phyloP scores from a whole-genome alignment of 306 rosid genomes.

The Cyclanthera cordifolia region DNA sequence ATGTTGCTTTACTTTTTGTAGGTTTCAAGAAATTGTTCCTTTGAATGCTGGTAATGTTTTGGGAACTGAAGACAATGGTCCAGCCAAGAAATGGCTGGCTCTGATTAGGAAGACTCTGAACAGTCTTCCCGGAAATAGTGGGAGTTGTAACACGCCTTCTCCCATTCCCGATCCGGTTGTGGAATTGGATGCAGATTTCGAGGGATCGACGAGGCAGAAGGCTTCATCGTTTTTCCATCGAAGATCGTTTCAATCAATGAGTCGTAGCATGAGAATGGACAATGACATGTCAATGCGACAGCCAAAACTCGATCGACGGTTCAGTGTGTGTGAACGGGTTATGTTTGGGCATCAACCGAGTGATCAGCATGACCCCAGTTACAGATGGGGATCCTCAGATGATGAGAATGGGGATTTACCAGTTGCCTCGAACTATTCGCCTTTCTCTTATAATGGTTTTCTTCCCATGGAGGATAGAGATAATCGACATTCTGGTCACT shows the following conservation, averaged over 20 bases:
- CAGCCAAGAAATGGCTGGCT: conserved; percentile 88
- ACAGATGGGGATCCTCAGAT: conserved; percentile 72
- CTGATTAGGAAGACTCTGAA: conserved; percentile 78
- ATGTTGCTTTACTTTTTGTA: conserved; percentile 23
- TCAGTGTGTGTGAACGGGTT: conserved; percentile 77
- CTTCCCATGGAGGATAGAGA: conserved; percentile 55
- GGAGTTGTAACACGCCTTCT: conserved; percentile 62
- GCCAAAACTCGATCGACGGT: conserved; percentile 65
- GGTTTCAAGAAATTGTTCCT: conserved; percentile 99
- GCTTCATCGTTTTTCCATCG: conserved; percentile 75
- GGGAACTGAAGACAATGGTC: conserved; percentile 96
- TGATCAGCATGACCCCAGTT: conserved; percentile 64
- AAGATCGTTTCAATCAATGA: conserved; percentile 83
- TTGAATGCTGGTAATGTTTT: conserved; percentile 96
- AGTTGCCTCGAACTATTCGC: conserved; percentile 41
- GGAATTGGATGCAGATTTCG: conserved; percentile 79
- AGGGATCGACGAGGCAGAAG: conserved; percentile 78
- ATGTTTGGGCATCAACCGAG: conserved; percentile 54
- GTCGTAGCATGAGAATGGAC: conserved; percentile 93
- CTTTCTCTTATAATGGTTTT: conserved; percentile 42
- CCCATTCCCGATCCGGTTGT: conserved; percentile 81
- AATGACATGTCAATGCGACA: conserved; percentile 56
- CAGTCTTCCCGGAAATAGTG: conserved; percentile 77
- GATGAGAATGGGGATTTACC: conserved; percentile 88
- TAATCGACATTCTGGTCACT: conserved; percentile 50